phyloP scores from a whole-genome alignment of 352 stramenopile genomes.

The Achlya hypogyna region DNA sequence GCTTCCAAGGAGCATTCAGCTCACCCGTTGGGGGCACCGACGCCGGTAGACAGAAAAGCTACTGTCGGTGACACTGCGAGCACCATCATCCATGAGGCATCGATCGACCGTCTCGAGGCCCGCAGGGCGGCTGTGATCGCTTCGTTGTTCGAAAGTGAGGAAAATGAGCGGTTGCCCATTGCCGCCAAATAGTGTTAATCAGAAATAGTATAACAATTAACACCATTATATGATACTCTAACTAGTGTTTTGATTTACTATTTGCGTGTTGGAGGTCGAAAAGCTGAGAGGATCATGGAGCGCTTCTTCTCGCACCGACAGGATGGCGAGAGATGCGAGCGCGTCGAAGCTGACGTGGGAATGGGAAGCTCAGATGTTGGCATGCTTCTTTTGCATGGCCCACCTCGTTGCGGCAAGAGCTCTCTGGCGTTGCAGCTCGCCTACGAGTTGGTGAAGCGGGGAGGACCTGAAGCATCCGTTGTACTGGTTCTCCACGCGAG shows the following conservation, averaged over 20 bases:
- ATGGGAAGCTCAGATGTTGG: conserved; percentile 3
- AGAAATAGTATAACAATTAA: neutral
- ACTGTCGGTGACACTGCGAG: too few species aligned
- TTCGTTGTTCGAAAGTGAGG: too few species aligned
- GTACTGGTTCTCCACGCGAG: conserved; percentile 14
- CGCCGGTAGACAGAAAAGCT: too few species aligned
- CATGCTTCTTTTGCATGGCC: conserved; percentile 17
- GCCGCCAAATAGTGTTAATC: too few species aligned
- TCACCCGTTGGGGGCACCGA: too few species aligned
- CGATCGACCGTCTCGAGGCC: too few species aligned
- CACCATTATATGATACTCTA: neutral
- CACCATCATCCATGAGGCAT: too few species aligned
- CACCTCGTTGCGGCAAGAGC: conserved; percentile 5
- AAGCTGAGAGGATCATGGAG: neutral
- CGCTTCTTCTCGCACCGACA: conserved; percentile 18
- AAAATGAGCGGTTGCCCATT: too few species aligned
- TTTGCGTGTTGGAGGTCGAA: too few species aligned
- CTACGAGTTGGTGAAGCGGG: conserved; percentile 13
- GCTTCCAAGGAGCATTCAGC: too few species aligned
- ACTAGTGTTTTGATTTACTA: neutral
- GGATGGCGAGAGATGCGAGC: conserved; percentile 4
- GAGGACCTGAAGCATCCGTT: neutral
- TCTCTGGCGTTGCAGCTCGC: conserved; percentile 17
- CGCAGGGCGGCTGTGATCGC: too few species aligned
- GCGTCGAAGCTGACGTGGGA: neutral